Percentiles rank a stretch among this genome's conserved stretches.
These are phyloP conservation scores for Sclerotinia spermophila DNA, from an alignment of 2,329 filamentous ascomycete genomes.

Conservation along the genomic window DNA sequence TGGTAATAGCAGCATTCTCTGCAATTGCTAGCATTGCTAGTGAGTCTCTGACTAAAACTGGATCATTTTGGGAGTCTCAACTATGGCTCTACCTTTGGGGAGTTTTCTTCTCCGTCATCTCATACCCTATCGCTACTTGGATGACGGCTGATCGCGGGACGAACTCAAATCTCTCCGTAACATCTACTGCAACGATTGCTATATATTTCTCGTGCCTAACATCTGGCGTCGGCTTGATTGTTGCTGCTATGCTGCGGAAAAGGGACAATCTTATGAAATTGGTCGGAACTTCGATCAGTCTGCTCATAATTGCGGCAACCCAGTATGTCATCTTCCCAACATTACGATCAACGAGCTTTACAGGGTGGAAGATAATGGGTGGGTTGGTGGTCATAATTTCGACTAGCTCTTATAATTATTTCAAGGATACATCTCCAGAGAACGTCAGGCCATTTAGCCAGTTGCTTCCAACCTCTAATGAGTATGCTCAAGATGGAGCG, in stretches of 20 bases:
- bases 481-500: neutral
- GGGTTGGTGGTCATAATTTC: constrained; percentile 24
- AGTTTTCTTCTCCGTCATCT: constrained; percentile 19
- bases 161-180: neutral
- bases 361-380: constrained; percentile 23
- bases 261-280: constrained; percentile 29
- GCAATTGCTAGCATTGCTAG: constrained; percentile 28
- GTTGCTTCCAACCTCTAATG: neutral
- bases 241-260: constrained; percentile 25
- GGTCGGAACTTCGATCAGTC: constrained; percentile 24
- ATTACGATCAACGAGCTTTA: constrained; percentile 22
- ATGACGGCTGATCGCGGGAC: neutral
- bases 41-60: constrained; percentile 28
- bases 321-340: constrained; percentile 26
- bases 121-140: constrained; percentile 14
- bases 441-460: neutral
- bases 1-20: constrained; percentile 25
- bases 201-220: constrained; percentile 14
- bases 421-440: constrained; percentile 18
- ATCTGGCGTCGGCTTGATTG: constrained; percentile 21
- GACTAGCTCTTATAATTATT: constrained; percentile 29
- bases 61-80: constrained; percentile 28
- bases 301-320: constrained; percentile 25
- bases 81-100: constrained; percentile 28
- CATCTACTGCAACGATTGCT: constrained; percentile 7